Base-by-base conservation (phyloP, 2,329 filamentous ascomycete genomes). In the Colletotrichum tanaceti region DNA sequence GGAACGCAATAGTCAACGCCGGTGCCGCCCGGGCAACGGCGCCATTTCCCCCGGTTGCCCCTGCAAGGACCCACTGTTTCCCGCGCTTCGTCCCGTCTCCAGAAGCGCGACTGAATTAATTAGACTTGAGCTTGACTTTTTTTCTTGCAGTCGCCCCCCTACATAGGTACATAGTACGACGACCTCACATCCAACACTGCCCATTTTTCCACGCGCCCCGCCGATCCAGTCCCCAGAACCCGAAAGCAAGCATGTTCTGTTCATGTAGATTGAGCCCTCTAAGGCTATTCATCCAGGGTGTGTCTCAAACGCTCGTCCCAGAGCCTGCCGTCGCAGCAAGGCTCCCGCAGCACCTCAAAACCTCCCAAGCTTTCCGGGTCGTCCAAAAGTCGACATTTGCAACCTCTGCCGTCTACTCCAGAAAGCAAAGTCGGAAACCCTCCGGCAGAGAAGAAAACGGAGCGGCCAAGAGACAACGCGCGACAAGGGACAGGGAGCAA, bases 241-340 rank as follows among this genome's bases (percentile, higher is more conserved):
- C 43, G 59, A 70, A 74, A 70, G 20, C n/a, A 28, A 61, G 0
- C 55, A 87, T 87, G 85, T 79, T 74, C 70, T 87, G 85, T 73
- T 75, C 80, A 24, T 87, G 85, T 70, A 81, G 83, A 66, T 79
- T 77, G 7, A 77, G 79, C 38, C 79, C 85, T 10, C 74, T 85
- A 72, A 77, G 79, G 62, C 78, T 82, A n/a, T 87, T 87, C 67
- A 75, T 86, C 14, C 81, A 80, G 68, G 83, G 79, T 38, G 76
- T 87, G 35, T 75, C 76, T 3, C 79, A 83, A 71, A 74, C 82
- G 35, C 80, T 83, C 64, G 73, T 73, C 49, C 73, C 75, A 13
- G 63, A 71, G 43, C 43, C 52, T 46, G 53, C 50, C 46, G 59
- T 41, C 68, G 57, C 63, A 35, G 13, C 62, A 35, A 65, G 18